A percentile compares a stretch with the other conserved stretches of the same genome.
Evolutionary conservation across 2,329 filamentous ascomycete genomes (phyloP).

Genomic region (Colletotrichum tropicicola): DNA sequence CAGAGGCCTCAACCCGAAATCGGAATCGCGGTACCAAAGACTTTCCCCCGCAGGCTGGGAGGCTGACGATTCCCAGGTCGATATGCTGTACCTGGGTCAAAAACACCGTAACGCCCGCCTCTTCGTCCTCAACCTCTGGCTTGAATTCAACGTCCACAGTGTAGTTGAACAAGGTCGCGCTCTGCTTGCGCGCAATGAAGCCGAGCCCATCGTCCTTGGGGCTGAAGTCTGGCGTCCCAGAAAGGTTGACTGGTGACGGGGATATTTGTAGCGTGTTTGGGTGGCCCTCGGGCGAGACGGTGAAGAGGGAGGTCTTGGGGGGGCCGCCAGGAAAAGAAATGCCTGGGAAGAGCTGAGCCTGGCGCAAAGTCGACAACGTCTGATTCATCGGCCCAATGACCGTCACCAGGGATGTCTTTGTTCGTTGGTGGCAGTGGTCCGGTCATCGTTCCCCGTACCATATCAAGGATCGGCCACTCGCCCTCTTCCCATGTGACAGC

Average conservation of each 20-base stretch:
- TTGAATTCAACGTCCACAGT: constrained; percentile 55
- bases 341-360: constrained; percentile 46
- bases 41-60: constrained; percentile 26
- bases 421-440: constrained; percentile 47
- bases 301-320: constrained; percentile 49
- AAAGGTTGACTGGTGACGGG: constrained; percentile 33
- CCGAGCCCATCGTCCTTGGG: constrained; percentile 49
- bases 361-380: constrained; percentile 56
- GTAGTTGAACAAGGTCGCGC: constrained; percentile 63
- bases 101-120: constrained; percentile 63
- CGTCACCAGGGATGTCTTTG: constrained; percentile 44
- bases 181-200: constrained; percentile 63
- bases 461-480: constrained; percentile 56
- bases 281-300: constrained; percentile 44
- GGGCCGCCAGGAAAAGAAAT: constrained; percentile 58
- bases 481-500: constrained; percentile 57
- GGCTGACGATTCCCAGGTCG: constrained; percentile 52
- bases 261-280: constrained; percentile 42
- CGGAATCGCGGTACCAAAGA: constrained; percentile 48
- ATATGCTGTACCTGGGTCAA: constrained; percentile 62
- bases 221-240: constrained; percentile 43
- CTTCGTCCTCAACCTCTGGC: constrained; percentile 48
- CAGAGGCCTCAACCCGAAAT: constrained; percentile 51
- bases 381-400: constrained; percentile 51
- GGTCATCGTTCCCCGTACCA: constrained; percentile 53